A percentile compares a stretch with the other conserved stretches of the same genome.
phyloP scores from a whole-genome alignment of 2,329 filamentous ascomycete genomes.

The Stagonosporopsis vannaccii region DNA sequence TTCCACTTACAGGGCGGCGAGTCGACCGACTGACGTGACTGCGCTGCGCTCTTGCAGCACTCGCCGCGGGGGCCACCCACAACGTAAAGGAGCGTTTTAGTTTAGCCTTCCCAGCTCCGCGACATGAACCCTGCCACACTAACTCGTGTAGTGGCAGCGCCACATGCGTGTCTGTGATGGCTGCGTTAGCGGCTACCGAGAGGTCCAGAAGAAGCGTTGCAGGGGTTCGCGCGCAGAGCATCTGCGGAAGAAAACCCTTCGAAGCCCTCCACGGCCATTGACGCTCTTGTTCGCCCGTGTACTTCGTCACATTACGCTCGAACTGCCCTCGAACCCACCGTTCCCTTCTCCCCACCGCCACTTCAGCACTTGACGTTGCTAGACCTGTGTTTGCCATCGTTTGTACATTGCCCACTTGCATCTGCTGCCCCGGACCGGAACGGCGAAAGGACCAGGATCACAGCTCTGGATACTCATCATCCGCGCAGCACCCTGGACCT shows the following conservation, averaged over 20 bases:
- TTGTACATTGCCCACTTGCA: slow-evolving; percentile 17
- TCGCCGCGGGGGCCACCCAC: not conserved
- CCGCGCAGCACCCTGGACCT: slow-evolving; percentile 16
- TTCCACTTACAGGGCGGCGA: not conserved
- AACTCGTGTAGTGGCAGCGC: slow-evolving; percentile 7
- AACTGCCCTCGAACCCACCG: slow-evolving; percentile 8
- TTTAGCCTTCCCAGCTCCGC: slow-evolving; percentile 20
- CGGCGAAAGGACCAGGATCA: slow-evolving; percentile 26
- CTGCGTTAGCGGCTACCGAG: slow-evolving; percentile 28
- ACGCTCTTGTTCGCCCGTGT: slow-evolving; percentile 24
- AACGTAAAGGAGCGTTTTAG: slow-evolving; percentile 8
- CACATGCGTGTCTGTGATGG: slow-evolving; percentile 26
- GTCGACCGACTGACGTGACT: slow-evolving; percentile 13
- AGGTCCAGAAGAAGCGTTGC: slow-evolving; percentile 28
- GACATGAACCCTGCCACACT: slow-evolving; percentile 20
- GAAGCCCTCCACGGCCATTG: slow-evolving; percentile 23
- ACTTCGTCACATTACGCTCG: slow-evolving; percentile 16
- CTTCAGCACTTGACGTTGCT: slow-evolving; percentile 17
- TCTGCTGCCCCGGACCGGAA: slow-evolving; percentile 19
- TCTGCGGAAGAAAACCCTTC: slow-evolving; percentile 34
- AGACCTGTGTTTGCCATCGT: slow-evolving; percentile 30
- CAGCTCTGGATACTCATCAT: slow-evolving; percentile 19
- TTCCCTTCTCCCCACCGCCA: slow-evolving; percentile 15
- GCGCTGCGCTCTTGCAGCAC: slow-evolving; percentile 6
- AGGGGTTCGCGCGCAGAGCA: slow-evolving; percentile 19